These are phyloP conservation scores for Colletotrichum sp. DNA, from an alignment of 2,329 filamentous ascomycete genomes.

Conservation along the genomic window DNA sequence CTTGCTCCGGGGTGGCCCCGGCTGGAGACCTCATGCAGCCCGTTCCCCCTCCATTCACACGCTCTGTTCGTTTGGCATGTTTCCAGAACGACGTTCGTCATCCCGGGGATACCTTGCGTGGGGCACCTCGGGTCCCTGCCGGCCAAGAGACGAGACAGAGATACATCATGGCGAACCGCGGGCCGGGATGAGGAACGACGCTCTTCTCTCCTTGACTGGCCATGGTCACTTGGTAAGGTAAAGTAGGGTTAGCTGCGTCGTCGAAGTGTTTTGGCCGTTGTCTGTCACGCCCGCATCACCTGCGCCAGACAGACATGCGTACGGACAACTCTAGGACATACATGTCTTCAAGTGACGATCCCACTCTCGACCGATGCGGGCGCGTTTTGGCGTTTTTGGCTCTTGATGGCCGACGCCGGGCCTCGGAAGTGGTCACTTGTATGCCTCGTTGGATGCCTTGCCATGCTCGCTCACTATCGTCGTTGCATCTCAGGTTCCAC, in stretches of 20 bases:
- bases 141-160: neutral
- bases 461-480: neutral
- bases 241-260: neutral
- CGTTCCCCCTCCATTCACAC: neutral
- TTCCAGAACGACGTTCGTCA: slow-evolving; percentile 14
- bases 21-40: neutral
- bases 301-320: neutral
- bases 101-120: slow-evolving; percentile 11
- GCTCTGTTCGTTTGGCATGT: neutral
- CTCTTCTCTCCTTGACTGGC: neutral
- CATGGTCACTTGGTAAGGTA: neutral
- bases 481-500: slow-evolving; percentile 17
- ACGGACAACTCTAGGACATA: neutral
- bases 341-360: slow-evolving; percentile 16
- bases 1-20: neutral
- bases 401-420: neutral
- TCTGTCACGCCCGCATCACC: slow-evolving; percentile 9
- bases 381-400: neutral
- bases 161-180: neutral
- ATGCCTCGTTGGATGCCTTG: slow-evolving; percentile 9
- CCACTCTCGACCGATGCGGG: neutral
- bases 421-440: neutral
- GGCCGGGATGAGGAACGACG: neutral
- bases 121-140: slow-evolving; percentile 12
- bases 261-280: neutral